These are phyloP conservation scores for Verticillium nubilum DNA, from an alignment of 2,329 filamentous ascomycete species.

Conservation along the genomic window DNA sequence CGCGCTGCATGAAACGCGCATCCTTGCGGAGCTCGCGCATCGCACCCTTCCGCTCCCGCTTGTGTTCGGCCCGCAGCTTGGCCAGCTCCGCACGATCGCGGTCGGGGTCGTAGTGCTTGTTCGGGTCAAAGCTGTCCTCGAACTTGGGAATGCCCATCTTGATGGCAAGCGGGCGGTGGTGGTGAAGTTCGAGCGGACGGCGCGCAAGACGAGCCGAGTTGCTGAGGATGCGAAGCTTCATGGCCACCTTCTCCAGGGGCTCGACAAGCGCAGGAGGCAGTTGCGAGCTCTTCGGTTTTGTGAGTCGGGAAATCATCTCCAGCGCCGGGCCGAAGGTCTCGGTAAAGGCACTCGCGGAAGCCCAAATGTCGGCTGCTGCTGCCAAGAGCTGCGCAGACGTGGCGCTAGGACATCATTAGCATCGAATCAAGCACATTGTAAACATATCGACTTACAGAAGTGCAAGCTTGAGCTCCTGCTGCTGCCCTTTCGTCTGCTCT, in stretches of 20 bases:
- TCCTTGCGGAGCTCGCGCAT: slow-evolving; percentile 94
- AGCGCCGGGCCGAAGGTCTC: slow-evolving; percentile 73
- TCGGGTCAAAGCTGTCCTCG: slow-evolving; percentile 89
- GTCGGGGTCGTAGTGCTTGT: slow-evolving; percentile 96
- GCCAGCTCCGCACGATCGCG: slow-evolving; percentile 79
- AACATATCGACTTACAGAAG: slow-evolving; percentile 24
- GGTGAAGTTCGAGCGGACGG: slow-evolving; percentile 78
- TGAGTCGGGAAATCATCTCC: slow-evolving; percentile 40
- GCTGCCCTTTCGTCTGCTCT: slow-evolving; percentile 17
- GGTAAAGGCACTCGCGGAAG: slow-evolving; percentile 64
- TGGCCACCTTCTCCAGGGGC: slow-evolving; percentile 32
- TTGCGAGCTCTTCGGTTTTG: slow-evolving; percentile 43
- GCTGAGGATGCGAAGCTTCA: slow-evolving; percentile 49
- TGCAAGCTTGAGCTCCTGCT: slow-evolving; percentile 46
- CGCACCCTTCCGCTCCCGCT: slow-evolving; percentile 91
- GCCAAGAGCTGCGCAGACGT: slow-evolving; percentile 62
- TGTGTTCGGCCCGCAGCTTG: slow-evolving; percentile 85
- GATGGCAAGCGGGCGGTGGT: slow-evolving; percentile 84
- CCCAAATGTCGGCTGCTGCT: slow-evolving; percentile 68
- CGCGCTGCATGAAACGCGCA: slow-evolving; percentile 84
- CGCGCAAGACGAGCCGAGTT: slow-evolving; percentile 60
- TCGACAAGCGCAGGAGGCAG: slow-evolving; percentile 39
- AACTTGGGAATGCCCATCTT: slow-evolving; percentile 89
- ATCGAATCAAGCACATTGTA: not conserved
- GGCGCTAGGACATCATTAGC: slow-evolving; percentile 28